Conservation (phyloP, 2,329 filamentous ascomycete species). For the Beauveria sp. region DNA sequence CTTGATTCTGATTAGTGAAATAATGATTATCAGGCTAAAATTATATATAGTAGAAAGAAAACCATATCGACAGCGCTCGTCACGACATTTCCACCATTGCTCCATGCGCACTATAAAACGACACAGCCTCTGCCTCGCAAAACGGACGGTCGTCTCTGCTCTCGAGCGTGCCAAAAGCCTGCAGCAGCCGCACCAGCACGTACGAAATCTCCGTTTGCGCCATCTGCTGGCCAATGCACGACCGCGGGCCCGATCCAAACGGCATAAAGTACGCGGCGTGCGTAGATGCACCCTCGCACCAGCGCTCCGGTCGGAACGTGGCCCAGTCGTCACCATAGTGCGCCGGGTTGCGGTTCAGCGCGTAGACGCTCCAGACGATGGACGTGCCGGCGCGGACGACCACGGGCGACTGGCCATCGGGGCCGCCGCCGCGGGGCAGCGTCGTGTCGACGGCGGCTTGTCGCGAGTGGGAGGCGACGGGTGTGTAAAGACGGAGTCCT, state of each 20-base stretch:
- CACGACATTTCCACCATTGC: constrained; percentile 2
- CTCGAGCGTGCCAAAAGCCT: not conserved
- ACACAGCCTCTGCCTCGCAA: constrained; percentile 7
- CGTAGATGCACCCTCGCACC: not conserved
- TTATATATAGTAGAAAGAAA: no score
- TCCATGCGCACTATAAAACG: constrained; percentile 3
- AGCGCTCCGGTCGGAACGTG: constrained; percentile 6
- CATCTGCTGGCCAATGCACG: constrained; percentile 10
- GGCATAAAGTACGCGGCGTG: constrained; percentile 3
- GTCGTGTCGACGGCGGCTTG: constrained; percentile 33
- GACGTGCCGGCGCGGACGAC: constrained; percentile 40
- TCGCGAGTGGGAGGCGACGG: constrained; percentile 30
- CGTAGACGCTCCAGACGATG: constrained; percentile 20
- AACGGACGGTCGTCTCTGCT: constrained; percentile 1
- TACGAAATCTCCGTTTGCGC: constrained; percentile 8
- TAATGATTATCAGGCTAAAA: no score
- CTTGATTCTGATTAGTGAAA: no score
- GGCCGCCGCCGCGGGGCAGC: constrained; percentile 44
- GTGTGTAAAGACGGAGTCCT: constrained; percentile 8
- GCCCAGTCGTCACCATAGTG: constrained; percentile 10
- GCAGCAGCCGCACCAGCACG: constrained; percentile 4
- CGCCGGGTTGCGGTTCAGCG: constrained; percentile 6
- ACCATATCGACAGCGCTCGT: not conserved
- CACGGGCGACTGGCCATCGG: constrained; percentile 38
- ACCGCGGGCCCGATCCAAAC: constrained; percentile 8